Conservation (phyloP, 1,284 basidiomycete species). For the Trichosporon coremiiforme region DNA sequence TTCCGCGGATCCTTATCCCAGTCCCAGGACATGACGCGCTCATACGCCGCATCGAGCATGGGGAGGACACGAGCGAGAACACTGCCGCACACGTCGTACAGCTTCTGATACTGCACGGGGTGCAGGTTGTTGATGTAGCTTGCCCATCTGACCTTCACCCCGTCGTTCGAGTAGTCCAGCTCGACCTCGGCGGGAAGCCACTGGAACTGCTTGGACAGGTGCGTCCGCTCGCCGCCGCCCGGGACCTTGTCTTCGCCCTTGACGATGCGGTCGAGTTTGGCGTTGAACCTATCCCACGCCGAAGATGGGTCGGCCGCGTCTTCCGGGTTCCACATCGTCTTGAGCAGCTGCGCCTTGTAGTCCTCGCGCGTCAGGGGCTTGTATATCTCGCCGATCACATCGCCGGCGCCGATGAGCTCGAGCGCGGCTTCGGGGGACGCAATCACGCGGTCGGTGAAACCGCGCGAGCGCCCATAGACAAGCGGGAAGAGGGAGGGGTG, state of each 20-base stretch:
- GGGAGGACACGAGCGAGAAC: neutral
- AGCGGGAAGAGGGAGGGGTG: slow-evolving; percentile 24
- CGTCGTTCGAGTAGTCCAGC: neutral
- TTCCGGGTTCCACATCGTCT: too few relatives aligned
- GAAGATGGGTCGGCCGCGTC: too few relatives aligned
- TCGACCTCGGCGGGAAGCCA: slow-evolving; percentile 24
- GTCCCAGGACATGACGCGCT: slow-evolving; percentile 16
- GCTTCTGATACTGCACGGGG: slow-evolving; percentile 13
- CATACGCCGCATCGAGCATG: slow-evolving; percentile 11
- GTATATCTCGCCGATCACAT: neutral
- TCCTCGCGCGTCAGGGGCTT: neutral
- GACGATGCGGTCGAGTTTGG: neutral
- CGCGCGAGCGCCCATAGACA: slow-evolving; percentile 17
- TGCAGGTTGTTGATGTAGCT: slow-evolving; percentile 31
- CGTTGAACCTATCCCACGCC: neutral
- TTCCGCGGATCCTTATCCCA: neutral
- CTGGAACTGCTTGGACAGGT: slow-evolving; percentile 16
- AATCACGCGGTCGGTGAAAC: slow-evolving; percentile 4
- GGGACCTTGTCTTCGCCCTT: neutral
- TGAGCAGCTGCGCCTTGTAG: neutral
- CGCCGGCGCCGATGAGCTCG: slow-evolving; percentile 2
- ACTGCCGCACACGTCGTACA: slow-evolving; percentile 5
- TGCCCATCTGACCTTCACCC: neutral
- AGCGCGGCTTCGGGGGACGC: neutral
- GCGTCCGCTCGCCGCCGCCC: neutral